phyloP scores from a whole-genome alignment of 2,329 filamentous ascomycete species.

The Alternaria hordeiaustralica region DNA sequence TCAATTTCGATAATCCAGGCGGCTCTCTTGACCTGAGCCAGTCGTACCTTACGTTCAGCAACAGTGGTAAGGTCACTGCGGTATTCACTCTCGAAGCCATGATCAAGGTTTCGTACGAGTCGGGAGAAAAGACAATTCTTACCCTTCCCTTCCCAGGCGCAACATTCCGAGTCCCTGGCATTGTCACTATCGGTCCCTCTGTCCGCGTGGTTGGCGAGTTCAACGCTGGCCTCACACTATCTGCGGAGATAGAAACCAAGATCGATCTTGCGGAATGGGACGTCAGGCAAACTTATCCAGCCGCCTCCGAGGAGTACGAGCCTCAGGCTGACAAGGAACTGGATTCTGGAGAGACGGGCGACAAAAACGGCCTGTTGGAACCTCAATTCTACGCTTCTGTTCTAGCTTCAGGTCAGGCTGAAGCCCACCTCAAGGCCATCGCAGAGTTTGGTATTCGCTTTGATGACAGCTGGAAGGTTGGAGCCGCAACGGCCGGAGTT shows the following conservation, averaged over 20 bases:
- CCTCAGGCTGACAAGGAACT: constrained; percentile 2
- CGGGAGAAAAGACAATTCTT: constrained; percentile 6
- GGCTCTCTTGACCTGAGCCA: constrained; percentile 6
- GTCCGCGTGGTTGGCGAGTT: constrained; percentile 2
- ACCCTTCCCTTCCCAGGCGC: constrained; percentile 9
- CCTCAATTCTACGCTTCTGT: constrained; percentile 8
- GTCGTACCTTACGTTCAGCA: constrained; percentile 8
- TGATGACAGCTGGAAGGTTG: constrained; percentile 7
- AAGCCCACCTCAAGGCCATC: background rate
- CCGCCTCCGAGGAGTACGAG: background rate
- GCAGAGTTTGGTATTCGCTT: constrained; percentile 11
- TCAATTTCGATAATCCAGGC: constrained; percentile 1
- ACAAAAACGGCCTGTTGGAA: constrained; percentile 4
- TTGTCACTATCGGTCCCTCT: constrained; percentile 13
- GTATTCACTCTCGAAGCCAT: constrained; percentile 10
- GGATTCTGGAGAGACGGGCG: constrained; percentile 3
- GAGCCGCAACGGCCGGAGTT: constrained; percentile 1
- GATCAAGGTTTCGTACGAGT: background rate
- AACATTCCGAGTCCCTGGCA: constrained; percentile 12
- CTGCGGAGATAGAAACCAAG: constrained; percentile 5
- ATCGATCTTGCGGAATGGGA: constrained; percentile 9
- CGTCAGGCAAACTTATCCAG: constrained; percentile 1
- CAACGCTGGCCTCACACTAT: constrained; percentile 1
- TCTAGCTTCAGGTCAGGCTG: background rate
- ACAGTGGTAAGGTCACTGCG: constrained; percentile 9